A percentile compares a stretch with the other conserved stretches of the same genome.
phyloP scores from a whole-genome alignment of 2,329 filamentous ascomycete genomes.

The Pseudogymnoascus sp. region DNA sequence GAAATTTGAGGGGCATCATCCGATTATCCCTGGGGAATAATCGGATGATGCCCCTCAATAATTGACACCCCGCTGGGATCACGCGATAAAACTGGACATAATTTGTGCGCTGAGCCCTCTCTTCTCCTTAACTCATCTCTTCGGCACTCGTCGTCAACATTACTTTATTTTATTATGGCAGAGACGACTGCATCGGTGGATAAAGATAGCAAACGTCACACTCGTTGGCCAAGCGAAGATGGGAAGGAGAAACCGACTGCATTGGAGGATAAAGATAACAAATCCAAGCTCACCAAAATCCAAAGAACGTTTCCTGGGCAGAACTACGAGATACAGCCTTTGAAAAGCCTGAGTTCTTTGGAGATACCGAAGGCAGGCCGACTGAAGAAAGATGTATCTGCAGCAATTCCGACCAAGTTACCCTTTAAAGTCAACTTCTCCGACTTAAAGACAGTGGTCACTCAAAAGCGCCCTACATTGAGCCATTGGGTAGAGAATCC shows the following conservation, averaged over 20 bases:
- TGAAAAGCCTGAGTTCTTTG: background rate
- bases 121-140: background rate
- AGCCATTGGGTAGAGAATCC: constrained; percentile 4
- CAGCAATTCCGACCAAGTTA: background rate
- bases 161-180: background rate
- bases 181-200: background rate
- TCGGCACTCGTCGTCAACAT: background rate
- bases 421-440: background rate
- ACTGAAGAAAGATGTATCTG: background rate
- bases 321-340: too few relatives aligned
- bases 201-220: background rate
- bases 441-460: background rate
- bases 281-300: background rate
- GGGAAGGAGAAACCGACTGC: background rate
- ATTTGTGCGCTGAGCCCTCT: background rate
- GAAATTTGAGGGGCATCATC: background rate
- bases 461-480: background rate
- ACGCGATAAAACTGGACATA: background rate
- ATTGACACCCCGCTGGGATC: background rate
- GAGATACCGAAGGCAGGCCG: background rate
- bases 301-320: background rate
- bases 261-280: background rate
- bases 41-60: background rate
- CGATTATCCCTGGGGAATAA: background rate
- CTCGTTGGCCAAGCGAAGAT: background rate